Conservation (phyloP, 352 stramenopile species). For the Peronospora destructor region DNA sequence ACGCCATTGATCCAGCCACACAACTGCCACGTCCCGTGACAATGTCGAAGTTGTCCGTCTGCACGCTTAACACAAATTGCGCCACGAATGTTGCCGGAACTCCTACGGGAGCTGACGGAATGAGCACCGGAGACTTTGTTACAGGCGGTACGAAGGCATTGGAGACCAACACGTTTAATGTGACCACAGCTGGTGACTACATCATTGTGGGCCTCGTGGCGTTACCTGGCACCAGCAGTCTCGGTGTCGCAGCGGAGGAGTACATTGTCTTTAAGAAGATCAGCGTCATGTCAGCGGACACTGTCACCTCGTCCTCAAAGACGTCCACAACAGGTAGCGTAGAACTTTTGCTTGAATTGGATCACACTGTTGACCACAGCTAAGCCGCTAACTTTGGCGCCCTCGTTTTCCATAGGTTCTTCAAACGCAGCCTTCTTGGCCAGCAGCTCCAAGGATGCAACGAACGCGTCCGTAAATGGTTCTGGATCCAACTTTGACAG, state of each 20-base stretch:
- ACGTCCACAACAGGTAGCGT: constrained; percentile 25
- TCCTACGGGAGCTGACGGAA: constrained; percentile 28
- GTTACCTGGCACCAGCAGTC: constrained; percentile 44
- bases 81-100: constrained; percentile 37
- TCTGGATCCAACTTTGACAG: not conserved
- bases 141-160: constrained; percentile 40
- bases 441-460: not conserved
- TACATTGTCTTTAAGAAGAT: constrained; percentile 68
- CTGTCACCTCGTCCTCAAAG: constrained; percentile 15
- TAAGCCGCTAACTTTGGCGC: constrained; percentile 18
- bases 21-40: constrained; percentile 31
- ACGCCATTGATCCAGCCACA: constrained; percentile 42
- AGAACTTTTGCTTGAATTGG: constrained; percentile 7
- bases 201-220: constrained; percentile 57
- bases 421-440: not conserved
- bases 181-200: constrained; percentile 48
- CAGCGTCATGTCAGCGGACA: constrained; percentile 43
- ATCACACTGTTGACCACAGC: constrained; percentile 10
- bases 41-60: constrained; percentile 46
- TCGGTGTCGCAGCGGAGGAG: constrained; percentile 47
- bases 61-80: constrained; percentile 62
- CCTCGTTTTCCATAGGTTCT: constrained; percentile 10
- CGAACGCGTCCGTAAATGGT: constrained; percentile 4
- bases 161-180: constrained; percentile 39
- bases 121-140: constrained; percentile 36